These are phyloP conservation scores for Starmerella floris DNA, from an alignment of 805 yeast genomes.

Conservation along the genomic window DNA sequence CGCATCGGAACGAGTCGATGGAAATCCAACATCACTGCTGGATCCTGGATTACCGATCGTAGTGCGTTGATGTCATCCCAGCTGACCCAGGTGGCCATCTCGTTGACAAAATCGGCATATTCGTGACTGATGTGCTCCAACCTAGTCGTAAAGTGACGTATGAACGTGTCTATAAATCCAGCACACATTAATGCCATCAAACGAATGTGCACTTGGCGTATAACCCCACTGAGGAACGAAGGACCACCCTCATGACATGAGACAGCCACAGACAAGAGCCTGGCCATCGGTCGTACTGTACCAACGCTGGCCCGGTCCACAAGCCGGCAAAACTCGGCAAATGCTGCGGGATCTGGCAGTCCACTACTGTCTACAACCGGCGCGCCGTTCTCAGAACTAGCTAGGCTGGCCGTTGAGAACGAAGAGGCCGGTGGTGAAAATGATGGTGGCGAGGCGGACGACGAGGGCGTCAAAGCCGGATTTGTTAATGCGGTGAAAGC, in stretches of 20 bases:
- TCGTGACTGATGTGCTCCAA: constrained; percentile 1
- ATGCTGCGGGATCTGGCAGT: neutral
- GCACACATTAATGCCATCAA: constrained; percentile 14
- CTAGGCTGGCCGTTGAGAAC: neutral
- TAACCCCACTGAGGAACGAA: constrained; percentile 6
- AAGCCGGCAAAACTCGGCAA: neutral
- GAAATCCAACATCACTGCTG: constrained; percentile 12
- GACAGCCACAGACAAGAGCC: constrained; percentile 4
- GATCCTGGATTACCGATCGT: constrained; percentile 12
- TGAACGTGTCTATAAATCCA: constrained; percentile 8
- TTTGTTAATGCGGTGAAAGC: neutral
- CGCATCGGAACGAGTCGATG: constrained; percentile 13
- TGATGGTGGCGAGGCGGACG: neutral
- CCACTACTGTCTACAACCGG: neutral
- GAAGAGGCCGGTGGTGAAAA: too few relatives aligned
- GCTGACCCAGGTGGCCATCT: constrained; percentile 6
- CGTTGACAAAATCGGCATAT: too few relatives aligned
- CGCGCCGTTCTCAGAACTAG: neutral
- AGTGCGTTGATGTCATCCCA: constrained; percentile 15
- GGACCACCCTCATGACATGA: neutral
- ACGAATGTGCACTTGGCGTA: constrained; percentile 16
- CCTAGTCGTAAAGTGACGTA: neutral
- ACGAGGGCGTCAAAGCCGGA: neutral
- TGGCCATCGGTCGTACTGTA: constrained; percentile 5
- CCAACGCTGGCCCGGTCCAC: constrained; percentile 7